Conservation (phyloP, 768 basidiomycete genomes). For the Leccinum arenicola region DNA sequence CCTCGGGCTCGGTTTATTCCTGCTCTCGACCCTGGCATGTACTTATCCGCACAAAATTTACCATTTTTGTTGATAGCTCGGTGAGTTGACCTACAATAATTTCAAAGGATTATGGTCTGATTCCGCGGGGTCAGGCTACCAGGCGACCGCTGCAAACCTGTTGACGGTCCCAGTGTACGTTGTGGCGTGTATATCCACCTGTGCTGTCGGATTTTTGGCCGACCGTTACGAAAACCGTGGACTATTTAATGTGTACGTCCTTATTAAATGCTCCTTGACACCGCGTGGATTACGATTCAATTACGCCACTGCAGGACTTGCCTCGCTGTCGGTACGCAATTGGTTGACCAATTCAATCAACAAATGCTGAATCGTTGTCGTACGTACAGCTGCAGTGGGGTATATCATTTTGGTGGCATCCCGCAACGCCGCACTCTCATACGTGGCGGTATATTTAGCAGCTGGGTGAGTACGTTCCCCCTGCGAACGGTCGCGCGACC, state of each 20-base stretch:
- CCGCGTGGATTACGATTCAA: background rate
- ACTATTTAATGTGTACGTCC: slow-evolving; percentile 58
- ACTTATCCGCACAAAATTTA: background rate
- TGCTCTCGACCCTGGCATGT: background rate
- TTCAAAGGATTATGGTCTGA: background rate
- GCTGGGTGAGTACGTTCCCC: slow-evolving; percentile 46
- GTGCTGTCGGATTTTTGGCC: slow-evolving; percentile 57
- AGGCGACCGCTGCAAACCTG: slow-evolving; percentile 71
- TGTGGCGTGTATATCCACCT: slow-evolving; percentile 65
- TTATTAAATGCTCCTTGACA: background rate
- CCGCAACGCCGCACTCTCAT: slow-evolving; percentile 60
- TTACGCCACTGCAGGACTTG: slow-evolving; percentile 17
- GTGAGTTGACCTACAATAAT: slow-evolving; percentile 23
- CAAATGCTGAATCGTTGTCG: background rate
- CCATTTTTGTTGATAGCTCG: slow-evolving; percentile 32
- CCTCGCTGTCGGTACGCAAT: slow-evolving; percentile 26
- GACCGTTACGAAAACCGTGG: slow-evolving; percentile 62
- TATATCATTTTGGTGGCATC: slow-evolving; percentile 72
- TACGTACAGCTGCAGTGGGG: slow-evolving; percentile 46
- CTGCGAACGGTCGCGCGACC: too few relatives aligned
- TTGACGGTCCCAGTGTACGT: slow-evolving; percentile 76
- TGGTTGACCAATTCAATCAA: background rate
- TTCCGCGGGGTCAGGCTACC: slow-evolving; percentile 45
- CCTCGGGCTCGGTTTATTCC: background rate
- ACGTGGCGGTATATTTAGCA: slow-evolving; percentile 70